Evolutionary conservation across 352 stramenopile genomes (phyloP).

Genomic region (Albugo candida): DNA sequence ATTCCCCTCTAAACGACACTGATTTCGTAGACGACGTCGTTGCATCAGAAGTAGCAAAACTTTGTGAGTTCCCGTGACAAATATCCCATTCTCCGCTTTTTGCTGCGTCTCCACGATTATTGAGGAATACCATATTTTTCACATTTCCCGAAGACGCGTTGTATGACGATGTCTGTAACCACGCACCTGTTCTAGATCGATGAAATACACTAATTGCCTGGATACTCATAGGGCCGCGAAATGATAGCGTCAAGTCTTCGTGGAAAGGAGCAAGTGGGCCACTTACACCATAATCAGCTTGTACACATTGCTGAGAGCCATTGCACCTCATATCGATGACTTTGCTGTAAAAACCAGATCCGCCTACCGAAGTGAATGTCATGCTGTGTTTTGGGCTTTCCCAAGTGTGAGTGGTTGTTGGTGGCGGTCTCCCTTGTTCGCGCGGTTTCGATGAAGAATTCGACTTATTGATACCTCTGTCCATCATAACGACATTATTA

Average conservation of each 20-base stretch:
- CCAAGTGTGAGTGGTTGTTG: too few species aligned
- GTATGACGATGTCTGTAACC: conserved; percentile 16
- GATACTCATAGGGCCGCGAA: conserved; percentile 20
- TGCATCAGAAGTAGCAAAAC: conserved; percentile 18
- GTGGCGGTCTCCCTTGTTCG: too few species aligned
- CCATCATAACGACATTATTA: too few species aligned
- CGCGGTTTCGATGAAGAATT: too few species aligned
- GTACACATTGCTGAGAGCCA: conserved; percentile 5
- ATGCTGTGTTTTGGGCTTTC: too few species aligned
- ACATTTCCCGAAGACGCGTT: conserved; percentile 6
- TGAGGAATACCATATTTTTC: conserved; percentile 31
- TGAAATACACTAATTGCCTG: conserved; percentile 24
- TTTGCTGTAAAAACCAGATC: conserved; percentile 14
- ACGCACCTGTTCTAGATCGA: conserved; percentile 2
- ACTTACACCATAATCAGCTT: conserved; percentile 12
- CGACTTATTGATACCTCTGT: too few species aligned
- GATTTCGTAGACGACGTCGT: conserved; percentile 2
- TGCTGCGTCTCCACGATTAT: conserved; percentile 17
- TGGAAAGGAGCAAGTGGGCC: conserved; percentile 19
- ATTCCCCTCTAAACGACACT: conserved; percentile 10
- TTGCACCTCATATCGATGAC: conserved; percentile 15
- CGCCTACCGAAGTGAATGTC: conserved; percentile 14
- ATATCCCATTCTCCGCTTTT: conserved; percentile 19
- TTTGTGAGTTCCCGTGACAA: conserved; percentile 23
- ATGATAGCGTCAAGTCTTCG: conserved; percentile 21